Percentiles rank a stretch among this genome's conserved stretches.
Conservation (phyloP, 1,284 basidiomycete species). For the Ustilago trichophora region DNA sequence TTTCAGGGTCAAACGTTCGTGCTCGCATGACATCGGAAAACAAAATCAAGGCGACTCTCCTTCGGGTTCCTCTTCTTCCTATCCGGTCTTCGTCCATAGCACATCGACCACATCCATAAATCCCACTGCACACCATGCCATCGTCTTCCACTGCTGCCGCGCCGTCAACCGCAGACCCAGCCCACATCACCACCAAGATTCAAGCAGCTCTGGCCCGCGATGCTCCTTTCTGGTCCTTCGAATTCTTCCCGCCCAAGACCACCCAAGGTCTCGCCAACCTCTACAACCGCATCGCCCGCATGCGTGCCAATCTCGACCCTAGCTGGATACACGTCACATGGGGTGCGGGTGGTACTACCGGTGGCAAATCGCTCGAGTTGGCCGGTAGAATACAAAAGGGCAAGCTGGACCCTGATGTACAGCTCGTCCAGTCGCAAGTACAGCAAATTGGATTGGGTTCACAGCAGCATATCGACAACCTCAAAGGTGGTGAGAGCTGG, state of each 20-base stretch:
- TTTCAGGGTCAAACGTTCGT: not conserved
- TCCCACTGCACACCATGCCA: slow-evolving; percentile 6
- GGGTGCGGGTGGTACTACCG: slow-evolving; percentile 95
- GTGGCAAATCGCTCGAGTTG: slow-evolving; percentile 85
- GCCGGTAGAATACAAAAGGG: slow-evolving; percentile 63
- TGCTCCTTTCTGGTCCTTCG: slow-evolving; percentile 72
- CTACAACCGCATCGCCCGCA: slow-evolving; percentile 59
- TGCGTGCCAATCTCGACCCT: slow-evolving; percentile 75
- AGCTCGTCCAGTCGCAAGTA: slow-evolving; percentile 12
- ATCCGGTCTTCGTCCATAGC: no score
- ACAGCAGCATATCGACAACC: slow-evolving; percentile 22
- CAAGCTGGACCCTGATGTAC: slow-evolving; percentile 37
- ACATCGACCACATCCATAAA: no score
- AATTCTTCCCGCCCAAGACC: slow-evolving; percentile 95
- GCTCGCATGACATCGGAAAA: slow-evolving; percentile 7
- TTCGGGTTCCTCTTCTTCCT: not conserved
- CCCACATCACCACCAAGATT: slow-evolving; percentile 46
- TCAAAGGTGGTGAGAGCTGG: slow-evolving; percentile 18
- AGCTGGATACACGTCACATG: slow-evolving; percentile 79
- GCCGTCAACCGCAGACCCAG: slow-evolving; percentile 14
- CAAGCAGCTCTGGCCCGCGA: slow-evolving; percentile 13
- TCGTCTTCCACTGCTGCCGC: not conserved
- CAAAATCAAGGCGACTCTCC: no score
- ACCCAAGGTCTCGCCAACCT: slow-evolving; percentile 81
- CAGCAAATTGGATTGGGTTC: slow-evolving; percentile 3